Percentiles rank a stretch among this genome's conserved stretches.
These are phyloP conservation scores for Cytospora mali DNA, from an alignment of 2,329 filamentous ascomycete genomes.

Conservation along the genomic window DNA sequence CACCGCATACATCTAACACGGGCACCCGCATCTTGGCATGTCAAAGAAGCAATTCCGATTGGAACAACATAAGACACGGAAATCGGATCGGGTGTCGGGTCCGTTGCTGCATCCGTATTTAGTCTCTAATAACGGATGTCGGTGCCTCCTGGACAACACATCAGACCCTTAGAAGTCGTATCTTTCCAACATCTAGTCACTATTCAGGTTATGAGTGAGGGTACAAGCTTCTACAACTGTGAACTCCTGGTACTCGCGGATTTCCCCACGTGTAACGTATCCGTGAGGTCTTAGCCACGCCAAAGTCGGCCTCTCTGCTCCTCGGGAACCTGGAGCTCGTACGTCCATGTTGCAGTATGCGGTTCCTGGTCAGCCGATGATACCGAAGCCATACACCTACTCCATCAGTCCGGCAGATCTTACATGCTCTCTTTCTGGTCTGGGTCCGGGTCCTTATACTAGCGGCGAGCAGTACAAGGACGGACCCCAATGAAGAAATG, in stretches of 20 bases:
- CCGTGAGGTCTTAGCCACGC: not conserved
- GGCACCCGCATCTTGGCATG: constrained; percentile 8
- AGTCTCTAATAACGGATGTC: not conserved
- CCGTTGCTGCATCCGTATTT: constrained; percentile 5
- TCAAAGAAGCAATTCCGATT: constrained; percentile 5
- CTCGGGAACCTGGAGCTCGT: not conserved
- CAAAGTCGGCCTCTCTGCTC: not conserved
- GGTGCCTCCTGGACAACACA: not conserved
- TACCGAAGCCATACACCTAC: not conserved
- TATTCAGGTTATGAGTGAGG: not conserved
- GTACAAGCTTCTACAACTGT: not conserved
- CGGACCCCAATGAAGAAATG: not conserved
- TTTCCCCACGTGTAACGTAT: not conserved
- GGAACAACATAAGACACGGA: not conserved
- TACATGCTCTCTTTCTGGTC: not conserved
- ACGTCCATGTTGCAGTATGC: not conserved
- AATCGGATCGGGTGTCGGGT: constrained; percentile 15
- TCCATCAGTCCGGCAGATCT: not conserved
- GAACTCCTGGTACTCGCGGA: not conserved
- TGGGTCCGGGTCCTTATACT: not conserved
- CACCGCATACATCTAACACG: constrained; percentile 5
- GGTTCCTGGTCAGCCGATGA: not conserved
- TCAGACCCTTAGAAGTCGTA: not conserved
- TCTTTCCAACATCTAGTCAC: not conserved
- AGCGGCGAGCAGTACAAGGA: not conserved